Conservation (phyloP, 345 rosid species). For the Draba incana region DNA sequence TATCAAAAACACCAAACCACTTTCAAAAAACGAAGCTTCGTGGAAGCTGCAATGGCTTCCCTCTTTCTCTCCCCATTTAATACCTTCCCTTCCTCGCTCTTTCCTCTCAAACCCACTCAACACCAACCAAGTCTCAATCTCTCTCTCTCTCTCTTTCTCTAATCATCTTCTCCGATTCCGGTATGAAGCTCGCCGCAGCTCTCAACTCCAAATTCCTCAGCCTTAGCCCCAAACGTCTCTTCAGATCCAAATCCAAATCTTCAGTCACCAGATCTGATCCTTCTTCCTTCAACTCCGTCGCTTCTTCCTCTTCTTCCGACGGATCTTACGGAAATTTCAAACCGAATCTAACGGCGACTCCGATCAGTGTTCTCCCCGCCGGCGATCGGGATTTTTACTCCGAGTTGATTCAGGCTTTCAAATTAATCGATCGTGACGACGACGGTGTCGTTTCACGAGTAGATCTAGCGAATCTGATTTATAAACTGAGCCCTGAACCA, state of each 20-base stretch:
- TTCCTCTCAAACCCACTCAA: slow-evolving; percentile 37
- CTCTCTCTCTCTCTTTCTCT: neutral
- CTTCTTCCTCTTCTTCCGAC: slow-evolving; percentile 55
- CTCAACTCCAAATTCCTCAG: slow-evolving; percentile 44
- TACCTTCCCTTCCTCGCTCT: slow-evolving; percentile 38
- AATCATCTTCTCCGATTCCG: neutral
- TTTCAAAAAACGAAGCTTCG: slow-evolving; percentile 64
- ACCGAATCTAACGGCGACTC: slow-evolving; percentile 42
- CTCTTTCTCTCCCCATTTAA: slow-evolving; percentile 56
- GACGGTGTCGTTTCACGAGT: slow-evolving; percentile 57
- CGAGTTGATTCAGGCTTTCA: slow-evolving; percentile 57
- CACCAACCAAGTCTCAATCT: neutral
- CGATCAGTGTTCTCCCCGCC: slow-evolving; percentile 67
- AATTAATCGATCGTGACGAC: slow-evolving; percentile 56
- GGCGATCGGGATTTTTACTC: slow-evolving; percentile 37
- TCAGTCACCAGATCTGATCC: slow-evolving; percentile 60
- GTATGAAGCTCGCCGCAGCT: slow-evolving; percentile 50
- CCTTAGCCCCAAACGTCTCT: slow-evolving; percentile 70
- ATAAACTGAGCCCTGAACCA: slow-evolving; percentile 57
- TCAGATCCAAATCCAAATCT: slow-evolving; percentile 51
- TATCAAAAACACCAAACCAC: slow-evolving; percentile 21
- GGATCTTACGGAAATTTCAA: slow-evolving; percentile 33
- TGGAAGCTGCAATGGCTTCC: slow-evolving; percentile 71
- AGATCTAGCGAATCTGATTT: slow-evolving; percentile 67
- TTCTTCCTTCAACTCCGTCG: slow-evolving; percentile 55